Evolutionary conservation across 768 basidiomycete species (phyloP).

Genomic region (Auricularia auricula-judae): DNA sequence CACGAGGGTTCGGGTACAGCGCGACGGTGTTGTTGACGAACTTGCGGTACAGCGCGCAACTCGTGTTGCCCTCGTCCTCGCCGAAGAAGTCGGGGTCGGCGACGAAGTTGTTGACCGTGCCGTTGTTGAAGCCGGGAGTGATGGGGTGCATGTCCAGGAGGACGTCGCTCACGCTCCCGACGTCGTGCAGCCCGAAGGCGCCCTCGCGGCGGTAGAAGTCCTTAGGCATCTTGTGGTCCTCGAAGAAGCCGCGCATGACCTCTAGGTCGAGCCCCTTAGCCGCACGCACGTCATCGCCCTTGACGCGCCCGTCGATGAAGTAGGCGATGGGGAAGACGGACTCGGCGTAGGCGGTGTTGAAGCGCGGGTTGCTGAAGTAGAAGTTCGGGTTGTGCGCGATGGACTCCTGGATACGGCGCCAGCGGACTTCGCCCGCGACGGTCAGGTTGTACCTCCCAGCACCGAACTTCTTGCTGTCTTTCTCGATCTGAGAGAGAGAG

Average conservation of each 20-base stretch:
- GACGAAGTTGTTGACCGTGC: not conserved
- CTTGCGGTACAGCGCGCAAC: constrained; percentile 2
- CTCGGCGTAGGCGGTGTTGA: constrained; percentile 4
- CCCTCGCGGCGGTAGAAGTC: constrained; percentile 1
- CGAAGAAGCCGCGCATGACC: constrained; percentile 3
- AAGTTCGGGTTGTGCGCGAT: constrained; percentile 5
- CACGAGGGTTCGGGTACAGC: constrained; percentile 6
- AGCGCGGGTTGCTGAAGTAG: constrained; percentile 2
- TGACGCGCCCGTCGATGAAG: constrained; percentile 3
- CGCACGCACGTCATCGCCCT: not conserved
- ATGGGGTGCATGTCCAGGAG: not conserved
- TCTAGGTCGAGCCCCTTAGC: constrained; percentile 1
- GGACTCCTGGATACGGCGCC: constrained; percentile 1
- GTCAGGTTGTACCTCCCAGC: not conserved
- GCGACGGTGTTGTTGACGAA: constrained; percentile 1
- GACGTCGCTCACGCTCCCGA: not conserved
- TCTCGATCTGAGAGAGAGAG: not conserved
- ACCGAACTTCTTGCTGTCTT: not conserved
- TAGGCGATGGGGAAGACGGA: constrained; percentile 2
- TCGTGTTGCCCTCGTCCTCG: not conserved
- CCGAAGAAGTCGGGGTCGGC: not conserved
- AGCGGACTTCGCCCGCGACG: constrained; percentile 3
- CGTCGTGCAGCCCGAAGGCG: not conserved
- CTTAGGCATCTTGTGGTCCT: not conserved
- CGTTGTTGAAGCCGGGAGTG: not conserved